Evolutionary conservation across 139 green algal genomes (phyloP).

Genomic region (Eudorina sp.): DNA sequence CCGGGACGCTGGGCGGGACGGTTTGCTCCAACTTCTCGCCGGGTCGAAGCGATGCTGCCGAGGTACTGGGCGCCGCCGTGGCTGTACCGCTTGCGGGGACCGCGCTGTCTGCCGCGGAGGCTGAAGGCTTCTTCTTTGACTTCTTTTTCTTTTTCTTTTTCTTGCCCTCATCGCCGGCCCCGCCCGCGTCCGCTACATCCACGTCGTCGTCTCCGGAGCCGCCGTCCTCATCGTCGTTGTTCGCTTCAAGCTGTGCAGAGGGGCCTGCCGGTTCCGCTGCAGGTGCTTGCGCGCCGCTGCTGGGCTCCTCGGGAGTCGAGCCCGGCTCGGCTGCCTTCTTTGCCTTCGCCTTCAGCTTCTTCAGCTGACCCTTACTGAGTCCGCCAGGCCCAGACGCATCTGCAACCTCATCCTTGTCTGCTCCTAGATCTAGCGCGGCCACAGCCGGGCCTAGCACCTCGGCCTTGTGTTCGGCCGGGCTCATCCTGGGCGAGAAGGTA

Average conservation of each 20-base stretch:
- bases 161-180: constrained; percentile 51
- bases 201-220: constrained; percentile 41
- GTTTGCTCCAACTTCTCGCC: constrained; percentile 82
- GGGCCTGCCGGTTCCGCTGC: constrained; percentile 39
- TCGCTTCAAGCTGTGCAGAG: constrained; percentile 1
- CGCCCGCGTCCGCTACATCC: constrained; percentile 36
- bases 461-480: constrained; percentile 15
- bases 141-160: constrained; percentile 82
- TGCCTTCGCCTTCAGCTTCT: constrained; percentile 25
- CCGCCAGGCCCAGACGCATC: neutral
- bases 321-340: constrained; percentile 18
- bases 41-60: neutral
- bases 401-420: neutral
- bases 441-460: neutral
- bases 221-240: constrained; percentile 44
- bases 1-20: constrained; percentile 88
- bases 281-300: neutral
- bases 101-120: constrained; percentile 14
- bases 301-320: neutral
- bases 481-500: too few species aligned
- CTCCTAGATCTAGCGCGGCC: neutral
- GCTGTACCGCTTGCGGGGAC: neutral
- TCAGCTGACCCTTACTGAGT: constrained; percentile 33
- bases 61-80: constrained; percentile 8
- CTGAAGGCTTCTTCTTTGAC: constrained; percentile 60